Conservation (phyloP, 306 rosid genomes). For the Luffa acutangula region DNA sequence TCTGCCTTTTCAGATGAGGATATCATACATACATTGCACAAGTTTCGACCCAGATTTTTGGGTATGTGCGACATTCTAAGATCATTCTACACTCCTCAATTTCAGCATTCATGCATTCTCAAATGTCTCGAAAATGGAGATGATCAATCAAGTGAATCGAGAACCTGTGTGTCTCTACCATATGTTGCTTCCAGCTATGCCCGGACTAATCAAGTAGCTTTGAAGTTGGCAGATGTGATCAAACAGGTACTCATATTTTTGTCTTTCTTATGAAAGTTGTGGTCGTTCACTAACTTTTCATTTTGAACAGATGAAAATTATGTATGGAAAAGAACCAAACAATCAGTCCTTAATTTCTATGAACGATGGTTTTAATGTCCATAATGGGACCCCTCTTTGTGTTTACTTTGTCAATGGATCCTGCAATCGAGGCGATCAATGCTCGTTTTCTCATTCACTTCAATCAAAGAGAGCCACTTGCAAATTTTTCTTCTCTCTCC, state of each 20-base stretch:
- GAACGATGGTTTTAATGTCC: slow-evolving; percentile 14
- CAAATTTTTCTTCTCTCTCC: slow-evolving; percentile 57
- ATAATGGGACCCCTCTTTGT: slow-evolving; percentile 40
- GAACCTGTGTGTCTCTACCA: slow-evolving; percentile 43
- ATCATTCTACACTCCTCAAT: slow-evolving; percentile 41
- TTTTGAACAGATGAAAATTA: slow-evolving; percentile 44
- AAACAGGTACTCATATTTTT: slow-evolving; percentile 57
- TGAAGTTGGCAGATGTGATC: slow-evolving; percentile 35
- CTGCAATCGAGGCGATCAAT: slow-evolving; percentile 49
- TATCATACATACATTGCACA: slow-evolving; percentile 52
- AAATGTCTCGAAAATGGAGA: slow-evolving; percentile 28
- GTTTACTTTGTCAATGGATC: slow-evolving; percentile 36
- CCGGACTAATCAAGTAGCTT: slow-evolving; percentile 36
- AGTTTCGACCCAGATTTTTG: slow-evolving; percentile 60
- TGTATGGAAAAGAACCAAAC: slow-evolving; percentile 29
- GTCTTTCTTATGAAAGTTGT: slow-evolving; percentile 10
- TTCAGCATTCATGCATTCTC: slow-evolving; percentile 43
- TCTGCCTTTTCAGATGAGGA: slow-evolving; percentile 48
- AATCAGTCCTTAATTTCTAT: slow-evolving; percentile 20
- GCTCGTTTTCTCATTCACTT: slow-evolving; percentile 62
- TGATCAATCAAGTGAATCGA: slow-evolving; percentile 36
- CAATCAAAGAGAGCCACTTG: slow-evolving; percentile 50
- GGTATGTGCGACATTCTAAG: slow-evolving; percentile 39
- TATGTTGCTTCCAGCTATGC: slow-evolving; percentile 44
- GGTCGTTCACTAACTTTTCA: slow-evolving; percentile 13